Percentiles rank a stretch among this genome's conserved stretches.
Conservation (phyloP, 2,329 filamentous ascomycete genomes). For the Claviceps fusiformis region DNA sequence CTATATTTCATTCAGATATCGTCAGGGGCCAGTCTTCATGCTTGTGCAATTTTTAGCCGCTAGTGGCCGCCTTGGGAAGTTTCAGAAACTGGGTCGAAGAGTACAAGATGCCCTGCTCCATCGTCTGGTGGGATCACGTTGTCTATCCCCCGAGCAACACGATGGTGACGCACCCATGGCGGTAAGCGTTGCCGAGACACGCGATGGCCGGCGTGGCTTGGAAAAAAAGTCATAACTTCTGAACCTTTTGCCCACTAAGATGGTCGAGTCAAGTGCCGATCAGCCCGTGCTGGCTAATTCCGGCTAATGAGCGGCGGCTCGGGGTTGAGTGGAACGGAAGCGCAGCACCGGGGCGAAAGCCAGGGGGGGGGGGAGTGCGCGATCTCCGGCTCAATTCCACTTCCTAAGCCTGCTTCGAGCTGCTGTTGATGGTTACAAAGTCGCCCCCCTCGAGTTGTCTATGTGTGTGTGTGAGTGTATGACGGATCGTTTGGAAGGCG, state of each 20-base stretch:
- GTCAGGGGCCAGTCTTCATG: neutral
- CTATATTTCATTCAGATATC: neutral
- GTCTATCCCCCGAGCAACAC: neutral
- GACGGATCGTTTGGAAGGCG: no score
- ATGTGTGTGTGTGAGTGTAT: neutral
- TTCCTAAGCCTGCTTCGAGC: neutral
- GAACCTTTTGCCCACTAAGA: neutral
- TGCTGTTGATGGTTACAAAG: neutral
- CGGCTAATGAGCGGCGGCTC: neutral
- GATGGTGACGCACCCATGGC: no score
- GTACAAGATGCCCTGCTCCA: neutral
- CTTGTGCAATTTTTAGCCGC: neutral
- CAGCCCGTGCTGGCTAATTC: neutral
- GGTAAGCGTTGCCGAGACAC: no score
- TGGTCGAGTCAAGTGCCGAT: neutral
- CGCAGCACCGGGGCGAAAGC: neutral
- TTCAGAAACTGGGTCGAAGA: neutral
- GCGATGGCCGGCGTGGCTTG: no score
- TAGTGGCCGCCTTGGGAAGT: neutral
- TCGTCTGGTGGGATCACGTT: neutral
- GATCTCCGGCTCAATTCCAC: neutral
- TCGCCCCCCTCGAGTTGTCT: neutral
- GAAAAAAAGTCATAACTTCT: no score
- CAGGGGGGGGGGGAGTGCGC: neutral
- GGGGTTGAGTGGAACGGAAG: neutral